Conservation (phyloP, 495 filamentous ascomycete species). For the Penicillium cinerascens region DNA sequence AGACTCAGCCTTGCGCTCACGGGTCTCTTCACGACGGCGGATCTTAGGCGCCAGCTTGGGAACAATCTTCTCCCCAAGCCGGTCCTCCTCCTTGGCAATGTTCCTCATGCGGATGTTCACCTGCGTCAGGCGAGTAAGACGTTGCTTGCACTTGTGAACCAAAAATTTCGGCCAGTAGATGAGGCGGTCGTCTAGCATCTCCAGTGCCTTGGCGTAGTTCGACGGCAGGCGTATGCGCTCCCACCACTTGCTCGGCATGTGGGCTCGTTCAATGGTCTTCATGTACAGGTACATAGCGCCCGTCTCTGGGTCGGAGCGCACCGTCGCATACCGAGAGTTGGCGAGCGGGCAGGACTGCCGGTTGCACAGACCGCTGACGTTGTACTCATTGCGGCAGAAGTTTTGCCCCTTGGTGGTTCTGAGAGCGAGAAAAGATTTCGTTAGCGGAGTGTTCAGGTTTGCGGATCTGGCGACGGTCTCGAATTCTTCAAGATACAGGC, state of each 20-base stretch:
- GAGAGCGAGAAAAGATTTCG: background rate
- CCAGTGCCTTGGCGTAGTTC: constrained; percentile 85
- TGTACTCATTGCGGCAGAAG: constrained; percentile 97
- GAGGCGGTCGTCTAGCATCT: constrained; percentile 82
- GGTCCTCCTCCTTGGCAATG: constrained; percentile 81
- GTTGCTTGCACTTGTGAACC: constrained; percentile 96
- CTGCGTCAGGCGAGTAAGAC: constrained; percentile 89
- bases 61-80: constrained; percentile 86
- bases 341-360: constrained; percentile 92
- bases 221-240: constrained; percentile 85
- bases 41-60: constrained; percentile 93
- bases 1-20: constrained; percentile 89
- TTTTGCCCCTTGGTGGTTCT: constrained; percentile 88
- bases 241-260: constrained; percentile 91
- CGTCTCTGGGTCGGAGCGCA: constrained; percentile 76
- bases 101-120: constrained; percentile 82
- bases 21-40: constrained; percentile 76
- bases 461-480: background rate
- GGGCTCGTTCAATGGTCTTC: constrained; percentile 88
- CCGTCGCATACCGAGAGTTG: constrained; percentile 92
- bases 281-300: constrained; percentile 93
- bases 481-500: background rate
- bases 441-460: constrained; percentile 1
- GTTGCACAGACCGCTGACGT: constrained; percentile 91
- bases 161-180: constrained; percentile 97